phyloP scores from a whole-genome alignment of 176 grass and related monocot genomes.

The Canna indica region DNA sequence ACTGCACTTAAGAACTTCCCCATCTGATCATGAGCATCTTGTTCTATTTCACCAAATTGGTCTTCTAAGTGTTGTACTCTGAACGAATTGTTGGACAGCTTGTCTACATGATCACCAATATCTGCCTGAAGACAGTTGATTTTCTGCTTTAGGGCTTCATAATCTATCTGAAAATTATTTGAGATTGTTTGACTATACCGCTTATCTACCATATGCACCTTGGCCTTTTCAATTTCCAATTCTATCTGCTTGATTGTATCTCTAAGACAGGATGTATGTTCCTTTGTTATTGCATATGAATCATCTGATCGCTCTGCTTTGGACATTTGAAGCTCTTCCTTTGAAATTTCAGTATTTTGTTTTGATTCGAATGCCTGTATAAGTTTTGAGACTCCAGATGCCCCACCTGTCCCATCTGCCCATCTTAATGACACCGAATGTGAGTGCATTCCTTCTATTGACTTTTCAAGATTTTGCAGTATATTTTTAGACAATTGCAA shows the following conservation, averaged over 20 bases:
- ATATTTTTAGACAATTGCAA: constrained; percentile 49
- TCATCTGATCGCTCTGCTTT: constrained; percentile 30
- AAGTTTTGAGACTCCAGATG: constrained; percentile 63
- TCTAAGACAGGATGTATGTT: constrained; percentile 44
- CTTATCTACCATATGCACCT: constrained; percentile 40
- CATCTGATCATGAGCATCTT: constrained; percentile 37
- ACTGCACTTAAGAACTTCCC: constrained; percentile 38
- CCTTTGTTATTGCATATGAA: constrained; percentile 34
- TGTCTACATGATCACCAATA: constrained; percentile 51
- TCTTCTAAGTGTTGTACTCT: constrained; percentile 45
- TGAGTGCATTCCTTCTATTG: constrained; percentile 53
- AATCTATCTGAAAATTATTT: constrained; percentile 33
- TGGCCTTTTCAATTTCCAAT: constrained; percentile 40
- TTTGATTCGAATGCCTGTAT: constrained; percentile 82
- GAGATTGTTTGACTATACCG: constrained; percentile 27
- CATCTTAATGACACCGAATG: constrained; percentile 19
- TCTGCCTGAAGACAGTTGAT: constrained; percentile 37
- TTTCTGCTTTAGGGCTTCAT: constrained; percentile 37
- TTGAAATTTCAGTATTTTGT: constrained; percentile 40
- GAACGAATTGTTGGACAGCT: constrained; percentile 44
- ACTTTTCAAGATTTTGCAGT: constrained; percentile 59
- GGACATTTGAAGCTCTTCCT: constrained; percentile 28
- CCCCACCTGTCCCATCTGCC: constrained; percentile 27
- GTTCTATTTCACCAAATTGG: constrained; percentile 44
- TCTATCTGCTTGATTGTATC: constrained; percentile 45